Evolutionary conservation across 1,284 basidiomycete genomes (phyloP), one percentile per base, ranked within the genome.

Genomic region (Ustilago trichophora): DNA sequence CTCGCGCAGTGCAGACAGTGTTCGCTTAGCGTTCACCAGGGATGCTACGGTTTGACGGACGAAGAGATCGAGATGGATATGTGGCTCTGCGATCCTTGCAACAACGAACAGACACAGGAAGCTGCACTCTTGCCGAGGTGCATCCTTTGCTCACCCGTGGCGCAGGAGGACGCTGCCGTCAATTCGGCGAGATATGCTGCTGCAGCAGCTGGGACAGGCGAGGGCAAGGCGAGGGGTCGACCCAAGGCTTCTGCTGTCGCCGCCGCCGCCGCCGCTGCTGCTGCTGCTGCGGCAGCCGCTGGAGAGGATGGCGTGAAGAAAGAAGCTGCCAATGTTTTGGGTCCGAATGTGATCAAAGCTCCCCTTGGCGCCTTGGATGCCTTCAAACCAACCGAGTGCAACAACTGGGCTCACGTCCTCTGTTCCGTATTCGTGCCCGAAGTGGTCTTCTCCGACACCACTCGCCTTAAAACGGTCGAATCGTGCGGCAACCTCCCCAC

Each of bases 301-400:
- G 56, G 29, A 5, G 57, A 41, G 24, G 54, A 53, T 5, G 49
- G 29, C 7, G 10, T 51, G n/a, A 68, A 68, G 49, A 62, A 58
- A 36, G 58, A 68, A 32, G 22, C 41, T 13, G 22, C 16, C 3
- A 37, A 27, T n/a, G n/a, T n/a, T n/a, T n/a, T 50, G 21, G 38
- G 49, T 7, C 5, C 33, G 2, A 31, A 46, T 7, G 50, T 36
- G 3, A 21, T 62, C 33, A 50, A 50, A 32, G 50, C 58, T 3
- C 55, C 73, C 1, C 25, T 90, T 25, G 76, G 68, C 1, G 77
- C 79, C 72, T 84, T 97, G 32, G 89, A 92, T 34, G 90, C 89
- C 4, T 88, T 91, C 79, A 97, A 97, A 81, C 91, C 91, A 5
- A 97, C 94, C 0, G 95, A 98, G 83, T 90, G 91, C 22, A 90